Evolutionary conservation across 768 basidiomycete species (phyloP).

Genomic region (Termitomyces sp.): DNA sequence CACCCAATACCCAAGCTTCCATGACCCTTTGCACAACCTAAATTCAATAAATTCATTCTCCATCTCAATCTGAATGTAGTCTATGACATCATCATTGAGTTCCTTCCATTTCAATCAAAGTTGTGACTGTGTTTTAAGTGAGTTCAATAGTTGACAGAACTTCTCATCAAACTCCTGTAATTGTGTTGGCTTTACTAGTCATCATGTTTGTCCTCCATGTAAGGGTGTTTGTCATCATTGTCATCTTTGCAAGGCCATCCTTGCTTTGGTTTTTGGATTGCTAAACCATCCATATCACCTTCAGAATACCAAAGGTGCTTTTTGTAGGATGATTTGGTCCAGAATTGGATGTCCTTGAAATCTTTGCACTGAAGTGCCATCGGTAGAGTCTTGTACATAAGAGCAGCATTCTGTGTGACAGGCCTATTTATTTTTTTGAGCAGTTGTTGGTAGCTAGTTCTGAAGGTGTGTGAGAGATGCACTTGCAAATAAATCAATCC

Average conservation of each 20-base stretch:
- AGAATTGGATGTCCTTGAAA: not conserved
- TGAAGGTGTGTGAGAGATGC: not conserved
- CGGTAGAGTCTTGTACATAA: not conserved
- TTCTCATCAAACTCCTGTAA: not conserved
- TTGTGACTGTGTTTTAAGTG: not conserved
- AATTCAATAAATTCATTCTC: not conserved
- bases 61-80: not conserved
- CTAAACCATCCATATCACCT: not conserved
- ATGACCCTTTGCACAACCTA: not conserved
- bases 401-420: not conserved
- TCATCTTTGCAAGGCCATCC: not conserved
- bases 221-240: not conserved
- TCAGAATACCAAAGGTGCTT: not conserved
- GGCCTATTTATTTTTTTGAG: not conserved
- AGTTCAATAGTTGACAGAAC: not conserved
- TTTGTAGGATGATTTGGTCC: not conserved
- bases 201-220: not conserved
- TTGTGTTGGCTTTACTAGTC: not conserved
- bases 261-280: not conserved
- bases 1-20: not conserved
- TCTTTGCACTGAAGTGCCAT: not conserved
- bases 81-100: not conserved
- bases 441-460: not conserved
- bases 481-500: not conserved
- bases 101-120: not conserved